Evolutionary conservation across 73 alveolate species (phyloP), one percentile per base, ranked within the genome.

Genomic region (Paramecium bursaria): DNA sequence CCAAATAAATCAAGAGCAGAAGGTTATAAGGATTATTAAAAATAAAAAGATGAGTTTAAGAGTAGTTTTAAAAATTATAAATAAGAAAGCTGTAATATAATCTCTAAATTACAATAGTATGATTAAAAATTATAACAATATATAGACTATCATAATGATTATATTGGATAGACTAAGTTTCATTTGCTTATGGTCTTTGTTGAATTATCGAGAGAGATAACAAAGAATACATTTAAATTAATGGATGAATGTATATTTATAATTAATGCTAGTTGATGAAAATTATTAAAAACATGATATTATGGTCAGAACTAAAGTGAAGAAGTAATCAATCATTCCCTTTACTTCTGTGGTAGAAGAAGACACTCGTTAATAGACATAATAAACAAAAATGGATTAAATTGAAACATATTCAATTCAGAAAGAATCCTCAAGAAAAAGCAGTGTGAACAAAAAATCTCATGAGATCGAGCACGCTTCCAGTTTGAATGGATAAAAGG

Each of bases 11-110:
- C 17, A 10, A 39, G 11, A 39, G 11, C 11, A 39, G 49, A 26
- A 57, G 13, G 76, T 27, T 27, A 29, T 14, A 57, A 23, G 6
- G 76, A 57, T 57, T 57, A 57, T 27, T 57, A 57, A 27, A 57
- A 25, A 0, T 17, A 17, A 44, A 57, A 57, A 14, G 10, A 27
- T 11, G 11, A 57, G 31, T 57, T 57, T 57, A 26, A 27, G 31
- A 29, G n/a, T 5, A 57, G 39, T 57, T 57, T 13, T 57, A 51
- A 51, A 51, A 13, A 51, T 25, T 51, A 51, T 51, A 19, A 51
- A 21, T 51, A 51, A 11, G 74, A 51, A 51, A 44, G 46, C 23
- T 33, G 27, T 11, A 26, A 51, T 4, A 13, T 51, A 21, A 51
- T 25, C 11, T 11, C 10, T 3, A 51, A 51, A 21, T 21, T 51